These are phyloP conservation scores for Eimeria zaria DNA, from an alignment of 169 alveolate species.

Conservation along the genomic window DNA sequence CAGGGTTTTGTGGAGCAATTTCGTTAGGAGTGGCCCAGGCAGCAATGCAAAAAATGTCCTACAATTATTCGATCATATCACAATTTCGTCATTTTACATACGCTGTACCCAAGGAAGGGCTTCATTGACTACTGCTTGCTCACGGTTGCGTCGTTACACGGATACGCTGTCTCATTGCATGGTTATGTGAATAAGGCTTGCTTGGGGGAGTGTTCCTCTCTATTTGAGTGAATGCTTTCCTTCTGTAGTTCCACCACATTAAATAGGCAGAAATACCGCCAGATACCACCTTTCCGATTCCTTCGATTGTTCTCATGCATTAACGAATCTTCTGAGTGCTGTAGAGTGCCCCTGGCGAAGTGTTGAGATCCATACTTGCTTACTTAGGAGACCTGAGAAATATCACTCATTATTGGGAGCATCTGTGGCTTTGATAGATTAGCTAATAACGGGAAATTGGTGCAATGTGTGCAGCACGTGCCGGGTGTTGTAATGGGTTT, in stretches of 20 bases:
- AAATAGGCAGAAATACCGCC: not conserved
- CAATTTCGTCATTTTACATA: not conserved
- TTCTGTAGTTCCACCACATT: not conserved
- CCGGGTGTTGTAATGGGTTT: not conserved
- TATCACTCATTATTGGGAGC: not conserved
- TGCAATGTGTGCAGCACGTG: not conserved
- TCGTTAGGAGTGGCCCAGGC: not conserved
- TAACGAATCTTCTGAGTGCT: not conserved
- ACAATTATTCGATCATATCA: not conserved
- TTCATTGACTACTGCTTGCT: not conserved
- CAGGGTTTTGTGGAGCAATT: not conserved
- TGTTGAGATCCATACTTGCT: not conserved
- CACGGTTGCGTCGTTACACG: conserved; percentile 12
- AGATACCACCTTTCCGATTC: not conserved
- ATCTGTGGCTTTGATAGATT: not conserved
- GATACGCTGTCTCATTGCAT: not conserved
- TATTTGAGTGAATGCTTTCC: not conserved
- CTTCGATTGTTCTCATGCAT: not conserved
- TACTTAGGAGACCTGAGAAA: not conserved
- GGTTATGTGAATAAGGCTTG: not conserved
- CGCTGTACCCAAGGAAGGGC: not conserved
- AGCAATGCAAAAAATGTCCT: not conserved
- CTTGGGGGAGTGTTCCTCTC: not conserved
- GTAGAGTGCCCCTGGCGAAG: not conserved
- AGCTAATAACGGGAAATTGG: not conserved